Conservation (phyloP, 2,329 filamentous ascomycete species). For the Venturiaceae sp. region DNA sequence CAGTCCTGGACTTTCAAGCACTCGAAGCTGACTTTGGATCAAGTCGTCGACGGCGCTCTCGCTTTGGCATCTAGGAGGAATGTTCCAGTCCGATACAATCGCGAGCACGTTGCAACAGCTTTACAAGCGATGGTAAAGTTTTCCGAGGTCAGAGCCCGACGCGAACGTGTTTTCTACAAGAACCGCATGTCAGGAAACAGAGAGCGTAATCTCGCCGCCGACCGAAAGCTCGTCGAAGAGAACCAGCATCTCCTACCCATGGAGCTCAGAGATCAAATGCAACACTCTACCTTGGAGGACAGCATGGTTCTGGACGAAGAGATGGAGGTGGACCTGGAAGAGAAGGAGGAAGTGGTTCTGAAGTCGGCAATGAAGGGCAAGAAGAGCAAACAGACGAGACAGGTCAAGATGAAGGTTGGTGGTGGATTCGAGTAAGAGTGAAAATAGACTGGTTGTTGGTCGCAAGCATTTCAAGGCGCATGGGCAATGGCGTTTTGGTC, state of each 20-base stretch:
- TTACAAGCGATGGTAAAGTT: constrained; percentile 88
- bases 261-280: constrained; percentile 42
- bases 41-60: constrained; percentile 81
- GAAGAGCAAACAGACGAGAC: constrained; percentile 30
- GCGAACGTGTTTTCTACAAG: constrained; percentile 91
- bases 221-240: constrained; percentile 81
- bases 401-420: constrained; percentile 35
- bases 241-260: constrained; percentile 83
- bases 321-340: constrained; percentile 17
- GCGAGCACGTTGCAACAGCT: constrained; percentile 78
- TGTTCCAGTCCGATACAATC: constrained; percentile 90
- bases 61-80: constrained; percentile 90
- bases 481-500: not conserved
- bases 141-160: constrained; percentile 68
- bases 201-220: constrained; percentile 66
- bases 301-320: constrained; percentile 28
- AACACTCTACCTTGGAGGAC: constrained; percentile 38
- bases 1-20: no score
- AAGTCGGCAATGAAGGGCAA: constrained; percentile 19
- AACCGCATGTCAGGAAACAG: constrained; percentile 86
- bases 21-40: constrained; percentile 18
- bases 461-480: not conserved
- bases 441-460: not conserved
- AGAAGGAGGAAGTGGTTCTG: constrained; percentile 23
- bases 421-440: constrained; percentile 30